Base-by-base conservation (phyloP, 306 rosid species). In the Cicer chorassanicum region DNA sequence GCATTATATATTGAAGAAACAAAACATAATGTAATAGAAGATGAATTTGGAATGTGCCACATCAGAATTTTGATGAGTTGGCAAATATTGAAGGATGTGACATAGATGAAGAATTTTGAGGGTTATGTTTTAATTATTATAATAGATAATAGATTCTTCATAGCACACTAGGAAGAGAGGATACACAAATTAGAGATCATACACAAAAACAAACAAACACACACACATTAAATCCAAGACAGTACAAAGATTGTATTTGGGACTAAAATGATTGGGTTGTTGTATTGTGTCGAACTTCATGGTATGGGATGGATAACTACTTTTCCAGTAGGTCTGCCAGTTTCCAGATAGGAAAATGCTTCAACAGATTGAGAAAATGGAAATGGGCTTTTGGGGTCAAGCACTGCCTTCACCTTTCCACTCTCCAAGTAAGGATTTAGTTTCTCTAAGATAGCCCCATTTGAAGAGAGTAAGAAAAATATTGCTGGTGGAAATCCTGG, bases 391-490 rank as follows among this genome's bases (percentile, higher is more conserved):
- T 44, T 66, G 6, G 71, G 71, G 11, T 44, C 71, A 44, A 66
- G 54, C 51, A 66, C 55, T 19, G 71, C 41, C 71, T 66, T 66
- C 71, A 66, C 71, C 40, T 66, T 66, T 19, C 71, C 71, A 44
- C 55, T 66, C 71, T 66, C 71, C 71, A 66, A 44, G 18, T 66
- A 66, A 14, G 71, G 41, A 2, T 24, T 66, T 19, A 66, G 71
- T 66, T 66, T 66, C 71, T 66, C 71, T 45, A 66, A 66, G 38
- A 66, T 44, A 44, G 38, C 71, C 1, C 54, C 71, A 44, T 10
- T 45, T 0, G 71, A 66, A 66, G 71, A 0, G 0, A 66, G 55
- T 11, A 66, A 3, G 71, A 66, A 66, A 7, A 43, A 21, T 21
- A 66, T 19, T 12, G 71, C 2, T 44, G 40, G 71, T 21, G 71